Evolutionary conservation across 768 basidiomycete species (phyloP).

Genomic region (Ramaria sp.): DNA sequence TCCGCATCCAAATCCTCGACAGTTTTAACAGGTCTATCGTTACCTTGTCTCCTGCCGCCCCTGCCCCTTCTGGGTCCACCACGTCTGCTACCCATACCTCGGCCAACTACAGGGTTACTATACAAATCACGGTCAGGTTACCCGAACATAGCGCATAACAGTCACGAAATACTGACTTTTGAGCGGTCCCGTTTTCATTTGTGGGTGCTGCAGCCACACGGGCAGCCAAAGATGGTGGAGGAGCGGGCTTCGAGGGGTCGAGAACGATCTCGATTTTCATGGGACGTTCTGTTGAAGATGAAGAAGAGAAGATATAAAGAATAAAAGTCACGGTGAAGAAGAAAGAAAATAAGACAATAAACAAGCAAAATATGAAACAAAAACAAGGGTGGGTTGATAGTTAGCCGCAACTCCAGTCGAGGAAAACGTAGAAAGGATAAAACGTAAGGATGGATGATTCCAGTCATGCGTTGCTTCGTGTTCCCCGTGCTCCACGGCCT

Average conservation of each 20-base stretch:
- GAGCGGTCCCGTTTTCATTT: conserved; percentile 26
- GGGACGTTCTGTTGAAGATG: conserved; percentile 58
- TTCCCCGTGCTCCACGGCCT: neutral
- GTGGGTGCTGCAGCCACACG: conserved; percentile 61
- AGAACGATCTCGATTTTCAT: conserved; percentile 99
- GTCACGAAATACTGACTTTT: neutral
- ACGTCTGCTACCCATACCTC: conserved; percentile 10
- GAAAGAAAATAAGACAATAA: no score
- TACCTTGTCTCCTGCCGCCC: conserved; percentile 31
- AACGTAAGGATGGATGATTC: neutral
- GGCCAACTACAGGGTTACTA: neutral
- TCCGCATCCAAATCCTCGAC: conserved; percentile 92
- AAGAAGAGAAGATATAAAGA: neutral
- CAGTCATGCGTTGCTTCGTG: conserved; percentile 4
- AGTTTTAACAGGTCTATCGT: conserved; percentile 63
- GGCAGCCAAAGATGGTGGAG: conserved; percentile 54
- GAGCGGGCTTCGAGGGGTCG: conserved; percentile 62
- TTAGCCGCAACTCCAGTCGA: no score
- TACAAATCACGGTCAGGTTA: neutral
- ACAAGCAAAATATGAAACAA: no score
- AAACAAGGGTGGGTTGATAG: no score
- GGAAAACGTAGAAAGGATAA: neutral
- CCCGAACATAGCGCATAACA: neutral
- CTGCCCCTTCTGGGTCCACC: conserved; percentile 39
- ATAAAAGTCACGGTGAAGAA: neutral